These are phyloP conservation scores for Raddia guianensis DNA, from an alignment of 176 grass and related monocot genomes.

Conservation along the genomic window DNA sequence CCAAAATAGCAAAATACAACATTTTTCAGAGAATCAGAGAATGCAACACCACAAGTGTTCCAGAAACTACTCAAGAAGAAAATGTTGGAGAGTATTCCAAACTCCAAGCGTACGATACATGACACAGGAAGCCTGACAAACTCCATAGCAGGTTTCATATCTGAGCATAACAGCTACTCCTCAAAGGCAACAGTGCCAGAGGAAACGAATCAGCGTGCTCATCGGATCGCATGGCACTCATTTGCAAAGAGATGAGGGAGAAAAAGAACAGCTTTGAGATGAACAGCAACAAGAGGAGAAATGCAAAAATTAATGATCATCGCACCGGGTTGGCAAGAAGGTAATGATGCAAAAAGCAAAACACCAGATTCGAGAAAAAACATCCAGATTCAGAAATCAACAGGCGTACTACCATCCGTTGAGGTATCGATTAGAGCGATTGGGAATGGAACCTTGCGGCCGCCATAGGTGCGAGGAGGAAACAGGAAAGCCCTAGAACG, in stretches of 20 bases:
- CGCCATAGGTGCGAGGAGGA: not conserved
- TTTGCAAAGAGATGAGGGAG: not conserved
- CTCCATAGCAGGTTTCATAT: slow-evolving; percentile 40
- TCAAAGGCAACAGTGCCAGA: slow-evolving; percentile 8
- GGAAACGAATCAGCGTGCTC: not conserved
- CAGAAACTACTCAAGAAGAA: not conserved
- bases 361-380: not conserved
- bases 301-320: not conserved
- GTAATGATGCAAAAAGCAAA: too few relatives aligned
- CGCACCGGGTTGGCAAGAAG: not conserved
- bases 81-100: slow-evolving; percentile 60
- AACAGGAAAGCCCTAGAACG: not conserved
- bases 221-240: not conserved
- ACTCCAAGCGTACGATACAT: slow-evolving; percentile 37
- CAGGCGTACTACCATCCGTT: not conserved
- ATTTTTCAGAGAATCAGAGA: not conserved
- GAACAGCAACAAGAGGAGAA: not conserved
- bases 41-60: not conserved
- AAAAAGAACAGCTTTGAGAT: not conserved
- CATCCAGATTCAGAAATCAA: not conserved
- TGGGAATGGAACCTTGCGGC: not conserved
- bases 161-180: slow-evolving; percentile 31
- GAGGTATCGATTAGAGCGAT: not conserved
- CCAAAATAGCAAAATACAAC: not conserved
- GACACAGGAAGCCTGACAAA: slow-evolving; percentile 46